Evolutionary conservation across 306 rosid genomes (phyloP), one percentile per base, ranked within the genome.

Genomic region (Pyrus pyrifolia): DNA sequence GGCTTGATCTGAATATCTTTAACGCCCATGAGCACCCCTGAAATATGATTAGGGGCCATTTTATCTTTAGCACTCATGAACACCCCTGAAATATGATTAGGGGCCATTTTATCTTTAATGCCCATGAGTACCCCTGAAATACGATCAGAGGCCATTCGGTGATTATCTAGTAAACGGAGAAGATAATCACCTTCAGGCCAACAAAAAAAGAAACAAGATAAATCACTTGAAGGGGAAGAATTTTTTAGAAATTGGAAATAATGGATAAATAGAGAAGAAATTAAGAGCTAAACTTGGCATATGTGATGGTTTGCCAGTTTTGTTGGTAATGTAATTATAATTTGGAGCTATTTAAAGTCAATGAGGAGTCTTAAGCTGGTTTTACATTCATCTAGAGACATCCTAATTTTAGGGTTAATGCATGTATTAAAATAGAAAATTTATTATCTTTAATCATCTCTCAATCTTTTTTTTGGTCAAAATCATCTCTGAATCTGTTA

Each of bases 1-100:
- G 71, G 63, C 75, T 78, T 87, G 80, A 78, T 78, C 57, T 67
- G 85, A 84, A 87, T 75, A 82, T 87, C 86, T 62, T 67, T 78
- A 71, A 84, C 76, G 25, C 73, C 80, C 88, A 87, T 79, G 57
- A 64, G 1, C 23, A 8, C 67, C 61, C 38, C 57, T 61, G 83
- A 63, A 68, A 72, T 62, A 8, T n/a, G 74, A 31, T 71, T 27
- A 78, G 31, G 42, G 68, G 21, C 9, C n/a, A 18, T 5, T 18
- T 49, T 49, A 35, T 35, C 40, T 61, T 66, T 77, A 71, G 80
- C 75, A 2, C 12, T 0, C 45, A 42, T 42, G 45, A 42, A 0
- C 45, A 42, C 45, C 45, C 45, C 12, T 42, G 45, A 42, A 42
- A 42, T 42, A 42, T 2, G 45, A 9, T 9, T 3, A 67, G 27